Evolutionary conservation across 2,329 filamentous ascomycete genomes (phyloP).

Genomic region (Ciborinia camelliae): DNA sequence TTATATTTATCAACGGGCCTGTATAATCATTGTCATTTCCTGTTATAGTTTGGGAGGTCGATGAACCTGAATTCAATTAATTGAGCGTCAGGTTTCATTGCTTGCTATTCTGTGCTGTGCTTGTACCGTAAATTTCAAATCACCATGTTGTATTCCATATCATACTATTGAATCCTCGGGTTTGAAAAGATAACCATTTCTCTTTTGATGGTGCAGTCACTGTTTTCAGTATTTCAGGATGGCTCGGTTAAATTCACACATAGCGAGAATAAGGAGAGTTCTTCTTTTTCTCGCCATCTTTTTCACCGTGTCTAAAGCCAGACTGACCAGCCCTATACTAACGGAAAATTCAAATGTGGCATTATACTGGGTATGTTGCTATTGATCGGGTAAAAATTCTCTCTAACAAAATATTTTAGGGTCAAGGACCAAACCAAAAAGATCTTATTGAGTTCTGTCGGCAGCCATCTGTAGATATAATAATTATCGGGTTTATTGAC

Average conservation of each 20-base stretch:
- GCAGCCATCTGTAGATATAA: conserved; percentile 42
- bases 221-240: neutral
- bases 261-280: neutral
- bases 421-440: conserved; percentile 41
- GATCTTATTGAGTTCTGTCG: conserved; percentile 41
- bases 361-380: conserved; percentile 42
- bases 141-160: neutral
- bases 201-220: neutral
- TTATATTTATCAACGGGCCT: too few relatives aligned
- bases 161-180: neutral
- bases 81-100: neutral
- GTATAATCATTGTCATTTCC: too few relatives aligned
- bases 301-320: neutral
- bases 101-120: neutral
- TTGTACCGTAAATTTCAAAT: neutral
- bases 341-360: conserved; percentile 40
- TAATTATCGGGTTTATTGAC: conserved; percentile 44
- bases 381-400: neutral
- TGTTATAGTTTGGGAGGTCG: neutral
- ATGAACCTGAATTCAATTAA: neutral
- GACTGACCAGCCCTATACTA: neutral
- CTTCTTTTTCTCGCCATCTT: neutral
- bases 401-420: conserved; percentile 34
- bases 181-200: neutral
- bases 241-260: neutral